phyloP scores from a whole-genome alignment of 2,329 filamentous ascomycete species.

The Ascochyta pisi region DNA sequence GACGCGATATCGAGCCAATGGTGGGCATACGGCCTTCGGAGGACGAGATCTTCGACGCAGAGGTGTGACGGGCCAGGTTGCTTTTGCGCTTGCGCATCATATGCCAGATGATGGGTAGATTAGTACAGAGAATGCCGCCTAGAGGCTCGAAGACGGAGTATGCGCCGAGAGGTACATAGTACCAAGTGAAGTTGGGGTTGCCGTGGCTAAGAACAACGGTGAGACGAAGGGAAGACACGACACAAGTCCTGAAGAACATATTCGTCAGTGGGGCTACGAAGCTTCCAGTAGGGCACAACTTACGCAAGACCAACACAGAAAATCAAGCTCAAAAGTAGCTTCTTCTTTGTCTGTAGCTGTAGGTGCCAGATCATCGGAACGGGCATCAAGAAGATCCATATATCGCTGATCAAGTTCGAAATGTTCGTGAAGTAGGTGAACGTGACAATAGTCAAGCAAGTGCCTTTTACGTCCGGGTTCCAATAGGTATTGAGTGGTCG shows the following conservation, averaged over 20 bases:
- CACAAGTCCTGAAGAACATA: conserved; percentile 33
- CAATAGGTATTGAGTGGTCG: conserved; percentile 41
- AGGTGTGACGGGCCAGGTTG: conserved; percentile 19
- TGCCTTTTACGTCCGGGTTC: conserved; percentile 35
- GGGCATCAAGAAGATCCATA: conserved; percentile 46
- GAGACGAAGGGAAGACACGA: conserved; percentile 40
- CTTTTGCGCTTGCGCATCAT: conserved; percentile 39
- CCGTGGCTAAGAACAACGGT: conserved; percentile 42
- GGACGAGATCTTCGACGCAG: conserved; percentile 25
- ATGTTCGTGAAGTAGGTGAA: conserved; percentile 47
- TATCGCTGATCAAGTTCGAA: conserved; percentile 41
- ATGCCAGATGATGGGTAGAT: conserved; percentile 46
- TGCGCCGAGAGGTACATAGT: conserved; percentile 43
- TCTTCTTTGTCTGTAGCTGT: conserved; percentile 43
- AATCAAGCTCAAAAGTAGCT: conserved; percentile 40
- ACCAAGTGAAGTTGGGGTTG: conserved; percentile 44
- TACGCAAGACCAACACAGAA: conserved; percentile 46
- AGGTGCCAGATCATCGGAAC: conserved; percentile 45
- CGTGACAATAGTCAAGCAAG: conserved; percentile 37
- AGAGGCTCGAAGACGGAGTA: conserved; percentile 46
- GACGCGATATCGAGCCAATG: conserved; percentile 29
- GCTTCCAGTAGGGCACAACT: conserved; percentile 4
- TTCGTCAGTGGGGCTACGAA: conserved; percentile 1
- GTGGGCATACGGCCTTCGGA: conserved; percentile 26
- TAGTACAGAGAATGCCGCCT: conserved; percentile 44